phyloP scores from a whole-genome alignment of 441 rosid species.

The Euphorbia celastroides region DNA sequence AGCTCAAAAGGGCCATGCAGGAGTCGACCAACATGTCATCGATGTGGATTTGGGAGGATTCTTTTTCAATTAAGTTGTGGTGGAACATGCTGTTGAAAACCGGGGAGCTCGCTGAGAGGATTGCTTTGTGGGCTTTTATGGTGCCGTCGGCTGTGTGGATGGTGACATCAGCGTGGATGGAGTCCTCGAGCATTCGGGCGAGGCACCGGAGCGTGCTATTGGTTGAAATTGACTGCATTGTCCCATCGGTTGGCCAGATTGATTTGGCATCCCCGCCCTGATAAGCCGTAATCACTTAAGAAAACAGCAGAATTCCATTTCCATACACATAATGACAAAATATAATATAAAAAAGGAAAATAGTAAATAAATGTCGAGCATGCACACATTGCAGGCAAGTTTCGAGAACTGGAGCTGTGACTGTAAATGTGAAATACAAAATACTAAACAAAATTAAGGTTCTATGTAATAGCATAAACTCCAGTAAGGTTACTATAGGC shows the following conservation, averaged over 20 bases:
- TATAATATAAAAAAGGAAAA: neutral
- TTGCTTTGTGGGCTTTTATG: conserved; percentile 73
- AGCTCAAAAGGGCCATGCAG: conserved; percentile 64
- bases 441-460: neutral
- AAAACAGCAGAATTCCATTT: neutral
- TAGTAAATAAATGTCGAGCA: neutral
- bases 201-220: conserved; percentile 64
- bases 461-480: neutral
- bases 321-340: neutral
- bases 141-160: conserved; percentile 74
- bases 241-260: conserved; percentile 47
- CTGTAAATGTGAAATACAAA: neutral
- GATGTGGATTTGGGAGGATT: conserved; percentile 69
- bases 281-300: neutral
- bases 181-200: conserved; percentile 80
- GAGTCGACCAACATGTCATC: conserved; percentile 79
- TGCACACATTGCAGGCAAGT: neutral
- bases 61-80: conserved; percentile 84
- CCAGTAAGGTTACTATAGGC: neutral
- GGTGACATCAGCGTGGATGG: conserved; percentile 62
- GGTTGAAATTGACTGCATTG: conserved; percentile 52
- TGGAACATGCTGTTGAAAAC: conserved; percentile 89
- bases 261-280: conserved; percentile 63
- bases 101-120: conserved; percentile 78
- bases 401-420: neutral